Evolutionary conservation across 2,329 filamentous ascomycete species (phyloP), one percentile per base, ranked within the genome.

Genomic region (Colletotrichum lini): DNA sequence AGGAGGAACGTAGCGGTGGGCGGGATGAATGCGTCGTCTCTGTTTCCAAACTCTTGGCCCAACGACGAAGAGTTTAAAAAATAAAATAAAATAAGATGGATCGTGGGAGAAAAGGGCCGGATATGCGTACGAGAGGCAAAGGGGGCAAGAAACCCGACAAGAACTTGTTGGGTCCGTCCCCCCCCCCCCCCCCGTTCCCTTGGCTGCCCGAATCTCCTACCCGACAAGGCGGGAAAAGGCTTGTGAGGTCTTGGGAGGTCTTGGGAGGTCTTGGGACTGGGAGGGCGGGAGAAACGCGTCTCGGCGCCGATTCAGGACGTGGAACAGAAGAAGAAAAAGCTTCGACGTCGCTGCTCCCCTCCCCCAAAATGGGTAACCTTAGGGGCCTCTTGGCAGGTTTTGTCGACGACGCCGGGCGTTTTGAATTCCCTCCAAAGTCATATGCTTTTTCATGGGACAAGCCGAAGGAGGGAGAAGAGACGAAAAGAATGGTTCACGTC

Each of bases 301-400:
- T 40, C 53, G 53, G 53, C 53, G 53, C 30, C 53, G 53, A 40
- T 56, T 35, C 53, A 56, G 15, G 53, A 23, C 53, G 35, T 21
- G 49, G 30, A 40, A 40, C 35, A 10, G 21, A 56, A 56, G 40
- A 40, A 35, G 9, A 40, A 56, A 56, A 56, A 40, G 53, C 53
- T 56, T 56, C 30, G 53, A 40, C 53, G n/a, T 30, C 30, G 30
- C 30, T 12, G 18, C 15, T 45, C 8, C 30, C 35, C 30, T 30
- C 30, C 30, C 30, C 30, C 30, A 30, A 30, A 38, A 18, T 7
- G 12, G 53, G 18, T n/a, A 16, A 10, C 8, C n/a, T 18, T 18
- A 10, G n/a, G 12, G 6, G 7, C 18, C 5, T 23, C 53, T 56
- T 56, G 53, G 53, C 53, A n/a, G 53, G 53, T 56, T 56, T 56